Conservation (phyloP, 495 filamentous ascomycete genomes). For the Aspergillus leporis region DNA sequence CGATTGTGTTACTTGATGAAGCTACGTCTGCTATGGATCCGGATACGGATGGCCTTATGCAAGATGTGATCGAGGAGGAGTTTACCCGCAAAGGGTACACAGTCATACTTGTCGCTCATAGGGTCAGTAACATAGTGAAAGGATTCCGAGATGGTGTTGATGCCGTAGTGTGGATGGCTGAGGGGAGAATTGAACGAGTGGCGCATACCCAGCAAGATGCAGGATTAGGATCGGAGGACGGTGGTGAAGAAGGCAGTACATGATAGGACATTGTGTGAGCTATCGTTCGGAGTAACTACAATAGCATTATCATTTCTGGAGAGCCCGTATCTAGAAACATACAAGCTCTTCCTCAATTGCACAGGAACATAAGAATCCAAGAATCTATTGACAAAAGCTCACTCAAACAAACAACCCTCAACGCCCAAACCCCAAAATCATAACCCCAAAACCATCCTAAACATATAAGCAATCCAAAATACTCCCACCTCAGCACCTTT, state of each 20-base stretch:
- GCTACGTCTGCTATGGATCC: background rate
- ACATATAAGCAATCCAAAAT: background rate
- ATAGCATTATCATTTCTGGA: too few species aligned
- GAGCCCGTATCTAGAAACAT: too few species aligned
- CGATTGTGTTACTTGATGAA: background rate
- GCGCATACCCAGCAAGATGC: background rate
- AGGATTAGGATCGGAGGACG: background rate
- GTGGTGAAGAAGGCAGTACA: too few species aligned
- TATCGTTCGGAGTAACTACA: too few species aligned
- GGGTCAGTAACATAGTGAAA: background rate
- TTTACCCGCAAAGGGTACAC: background rate
- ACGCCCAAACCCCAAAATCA: too few species aligned
- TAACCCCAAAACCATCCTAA: background rate
- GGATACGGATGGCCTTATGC: background rate
- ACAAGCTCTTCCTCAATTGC: too few species aligned
- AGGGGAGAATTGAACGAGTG: slow-evolving; percentile 2
- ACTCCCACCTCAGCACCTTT: background rate
- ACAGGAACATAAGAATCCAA: too few species aligned
- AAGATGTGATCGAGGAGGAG: background rate
- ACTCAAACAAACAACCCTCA: too few species aligned
- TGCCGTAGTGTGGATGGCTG: slow-evolving; percentile 1
- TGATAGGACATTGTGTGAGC: too few species aligned
- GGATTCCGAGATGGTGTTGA: background rate
- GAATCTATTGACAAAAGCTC: too few species aligned
- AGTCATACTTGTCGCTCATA: background rate